phyloP scores from a whole-genome alignment of 164 flowering plant genomes.

The Buxus sempervirens region DNA sequence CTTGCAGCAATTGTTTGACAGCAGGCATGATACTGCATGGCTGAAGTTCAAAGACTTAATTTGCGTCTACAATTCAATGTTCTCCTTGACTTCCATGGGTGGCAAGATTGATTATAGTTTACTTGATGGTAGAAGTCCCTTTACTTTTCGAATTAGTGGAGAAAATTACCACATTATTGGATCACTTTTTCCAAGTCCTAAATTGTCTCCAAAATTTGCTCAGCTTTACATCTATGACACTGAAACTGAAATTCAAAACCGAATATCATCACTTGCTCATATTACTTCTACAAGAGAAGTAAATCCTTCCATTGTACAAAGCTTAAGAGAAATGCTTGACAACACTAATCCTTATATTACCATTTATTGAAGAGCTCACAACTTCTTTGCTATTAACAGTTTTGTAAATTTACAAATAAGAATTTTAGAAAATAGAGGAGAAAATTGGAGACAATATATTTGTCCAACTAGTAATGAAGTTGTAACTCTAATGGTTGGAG shows the following conservation, averaged over 20 bases:
- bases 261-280: background rate
- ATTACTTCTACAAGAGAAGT: background rate
- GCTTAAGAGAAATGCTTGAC: too few species aligned
- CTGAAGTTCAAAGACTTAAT: background rate
- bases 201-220: background rate
- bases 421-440: too few species aligned
- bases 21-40: too few species aligned
- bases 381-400: too few species aligned
- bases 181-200: background rate
- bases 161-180: background rate
- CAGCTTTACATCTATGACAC: conserved; percentile 11
- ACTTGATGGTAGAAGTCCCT: background rate
- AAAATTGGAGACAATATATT: too few species aligned
- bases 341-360: too few species aligned
- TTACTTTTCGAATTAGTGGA: background rate
- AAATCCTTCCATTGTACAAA: background rate
- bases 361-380: too few species aligned
- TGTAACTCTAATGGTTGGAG: conserved; percentile 1
- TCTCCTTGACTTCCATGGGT: background rate
- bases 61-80: background rate
- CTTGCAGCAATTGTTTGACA: too few species aligned
- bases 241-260: background rate
- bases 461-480: too few species aligned
- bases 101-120: background rate
- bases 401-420: too few species aligned